Conservation (phyloP, 2,329 filamentous ascomycete genomes). For the Chrysosporium keratinophilum region DNA sequence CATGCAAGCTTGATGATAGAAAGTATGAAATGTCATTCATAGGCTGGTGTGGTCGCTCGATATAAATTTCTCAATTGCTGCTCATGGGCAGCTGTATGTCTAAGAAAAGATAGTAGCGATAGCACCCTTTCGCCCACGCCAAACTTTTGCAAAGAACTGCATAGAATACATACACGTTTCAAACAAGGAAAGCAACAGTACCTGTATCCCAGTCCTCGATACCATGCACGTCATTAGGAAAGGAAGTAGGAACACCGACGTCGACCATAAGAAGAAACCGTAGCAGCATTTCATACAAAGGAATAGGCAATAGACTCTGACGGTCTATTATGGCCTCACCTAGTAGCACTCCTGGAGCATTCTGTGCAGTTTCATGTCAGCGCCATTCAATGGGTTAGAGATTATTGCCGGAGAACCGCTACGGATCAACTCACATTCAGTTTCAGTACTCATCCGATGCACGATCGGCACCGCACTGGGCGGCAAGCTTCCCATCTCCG, state of each 20-base stretch:
- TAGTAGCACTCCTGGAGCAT: too few species aligned
- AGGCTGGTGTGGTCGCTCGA: not conserved
- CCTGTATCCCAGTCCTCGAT: not conserved
- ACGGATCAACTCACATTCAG: slow-evolving; percentile 8
- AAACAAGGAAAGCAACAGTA: not conserved
- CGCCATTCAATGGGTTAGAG: too few species aligned
- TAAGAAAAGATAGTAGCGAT: not conserved
- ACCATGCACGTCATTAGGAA: not conserved
- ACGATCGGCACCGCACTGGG: slow-evolving; percentile 74
- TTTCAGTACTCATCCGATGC: slow-evolving; percentile 47
- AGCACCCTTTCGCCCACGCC: not conserved
- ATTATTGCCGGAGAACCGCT: not conserved
- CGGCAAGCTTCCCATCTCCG: slow-evolving; percentile 77
- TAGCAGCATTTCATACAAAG: too few species aligned
- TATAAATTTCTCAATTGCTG: not conserved
- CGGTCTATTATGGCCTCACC: too few species aligned
- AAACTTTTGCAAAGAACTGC: slow-evolving; percentile 3
- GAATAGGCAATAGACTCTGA: too few species aligned
- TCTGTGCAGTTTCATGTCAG: too few species aligned
- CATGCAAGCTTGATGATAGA: too few species aligned
- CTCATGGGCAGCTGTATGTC: not conserved
- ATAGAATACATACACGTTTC: slow-evolving; percentile 2
- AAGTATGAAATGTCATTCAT: not conserved
- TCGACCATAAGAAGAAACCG: too few species aligned
- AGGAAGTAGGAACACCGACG: not conserved